These are phyloP conservation scores for Colletotrichum musicola DNA, from an alignment of 2,329 filamentous ascomycete species.

Conservation along the genomic window DNA sequence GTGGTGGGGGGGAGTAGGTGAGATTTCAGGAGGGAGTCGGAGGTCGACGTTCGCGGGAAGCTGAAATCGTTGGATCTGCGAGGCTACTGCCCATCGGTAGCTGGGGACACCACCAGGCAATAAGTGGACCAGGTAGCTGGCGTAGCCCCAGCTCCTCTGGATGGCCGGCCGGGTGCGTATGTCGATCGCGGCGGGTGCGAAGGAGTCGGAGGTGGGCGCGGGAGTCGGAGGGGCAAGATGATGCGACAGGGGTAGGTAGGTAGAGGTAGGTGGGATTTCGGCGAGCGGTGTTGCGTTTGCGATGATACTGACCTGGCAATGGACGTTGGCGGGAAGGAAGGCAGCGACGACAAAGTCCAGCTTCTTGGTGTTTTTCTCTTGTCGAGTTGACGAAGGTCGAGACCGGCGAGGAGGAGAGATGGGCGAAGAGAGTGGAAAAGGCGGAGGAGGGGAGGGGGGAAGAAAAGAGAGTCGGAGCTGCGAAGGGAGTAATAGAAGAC, in stretches of 20 bases:
- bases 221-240: slow-evolving; percentile 15
- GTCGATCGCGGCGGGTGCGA: slow-evolving; percentile 25
- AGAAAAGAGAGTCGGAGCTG: slow-evolving; percentile 34
- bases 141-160: slow-evolving; percentile 38
- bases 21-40: slow-evolving; percentile 40
- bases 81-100: slow-evolving; percentile 40
- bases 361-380: slow-evolving; percentile 19
- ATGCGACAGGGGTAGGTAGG: slow-evolving; percentile 19
- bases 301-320: slow-evolving; percentile 33
- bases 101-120: slow-evolving; percentile 43
- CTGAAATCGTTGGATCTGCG: slow-evolving; percentile 42
- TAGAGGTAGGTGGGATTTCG: slow-evolving; percentile 20
- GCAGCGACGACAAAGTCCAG: slow-evolving; percentile 34
- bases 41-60: slow-evolving; percentile 39
- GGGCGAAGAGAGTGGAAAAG: not conserved
- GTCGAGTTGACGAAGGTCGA: slow-evolving; percentile 25
- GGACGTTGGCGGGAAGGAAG: slow-evolving; percentile 15
- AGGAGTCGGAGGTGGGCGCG: slow-evolving; percentile 27
- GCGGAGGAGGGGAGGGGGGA: slow-evolving; percentile 15
- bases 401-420: slow-evolving; percentile 7
- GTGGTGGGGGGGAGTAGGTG: slow-evolving; percentile 38
- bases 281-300: not conserved
- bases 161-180: slow-evolving; percentile 30
- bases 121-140: slow-evolving; percentile 41
- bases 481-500: slow-evolving; percentile 33